Conservation (phyloP, 768 basidiomycete genomes). For the Boletellus emodensis region DNA sequence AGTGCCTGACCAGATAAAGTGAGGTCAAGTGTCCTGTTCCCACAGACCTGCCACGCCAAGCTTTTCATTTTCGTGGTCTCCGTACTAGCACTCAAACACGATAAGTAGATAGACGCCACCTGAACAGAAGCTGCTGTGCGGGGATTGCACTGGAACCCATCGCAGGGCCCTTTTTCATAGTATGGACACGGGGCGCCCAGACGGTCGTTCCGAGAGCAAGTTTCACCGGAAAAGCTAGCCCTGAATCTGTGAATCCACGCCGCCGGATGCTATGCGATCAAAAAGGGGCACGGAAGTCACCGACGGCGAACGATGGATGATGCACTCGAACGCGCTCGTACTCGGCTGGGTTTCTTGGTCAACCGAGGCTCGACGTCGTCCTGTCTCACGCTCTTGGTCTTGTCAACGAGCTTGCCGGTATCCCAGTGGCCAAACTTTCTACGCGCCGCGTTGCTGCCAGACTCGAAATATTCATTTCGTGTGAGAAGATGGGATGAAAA, state of each 20-base stretch:
- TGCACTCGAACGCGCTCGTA: constrained; percentile 20
- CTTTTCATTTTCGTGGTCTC: constrained; percentile 25
- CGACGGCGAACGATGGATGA: constrained; percentile 26
- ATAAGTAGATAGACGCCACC: constrained; percentile 16
- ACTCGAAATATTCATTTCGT: constrained; percentile 80
- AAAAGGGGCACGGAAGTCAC: constrained; percentile 13
- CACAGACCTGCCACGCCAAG: constrained; percentile 16
- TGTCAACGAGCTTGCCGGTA: constrained; percentile 21
- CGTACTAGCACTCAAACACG: constrained; percentile 9
- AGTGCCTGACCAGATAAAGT: constrained; percentile 30
- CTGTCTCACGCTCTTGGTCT: constrained; percentile 16
- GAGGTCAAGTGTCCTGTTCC: constrained; percentile 19
- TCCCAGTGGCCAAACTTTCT: constrained; percentile 72
- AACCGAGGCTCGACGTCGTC: constrained; percentile 25
- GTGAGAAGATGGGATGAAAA: constrained; percentile 60
- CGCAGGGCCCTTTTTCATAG: not conserved
- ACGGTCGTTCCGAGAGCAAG: not conserved
- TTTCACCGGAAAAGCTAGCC: constrained; percentile 15
- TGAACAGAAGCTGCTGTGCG: constrained; percentile 5
- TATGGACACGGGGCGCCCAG: not conserved
- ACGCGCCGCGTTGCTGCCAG: constrained; percentile 70
- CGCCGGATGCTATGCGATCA: constrained; percentile 4
- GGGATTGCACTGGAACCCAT: constrained; percentile 3
- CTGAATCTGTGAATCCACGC: constrained; percentile 14
- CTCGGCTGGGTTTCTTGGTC: constrained; percentile 27